Conservation (phyloP, 495 filamentous ascomycete species). For the Aspergillus heteromorphus region DNA sequence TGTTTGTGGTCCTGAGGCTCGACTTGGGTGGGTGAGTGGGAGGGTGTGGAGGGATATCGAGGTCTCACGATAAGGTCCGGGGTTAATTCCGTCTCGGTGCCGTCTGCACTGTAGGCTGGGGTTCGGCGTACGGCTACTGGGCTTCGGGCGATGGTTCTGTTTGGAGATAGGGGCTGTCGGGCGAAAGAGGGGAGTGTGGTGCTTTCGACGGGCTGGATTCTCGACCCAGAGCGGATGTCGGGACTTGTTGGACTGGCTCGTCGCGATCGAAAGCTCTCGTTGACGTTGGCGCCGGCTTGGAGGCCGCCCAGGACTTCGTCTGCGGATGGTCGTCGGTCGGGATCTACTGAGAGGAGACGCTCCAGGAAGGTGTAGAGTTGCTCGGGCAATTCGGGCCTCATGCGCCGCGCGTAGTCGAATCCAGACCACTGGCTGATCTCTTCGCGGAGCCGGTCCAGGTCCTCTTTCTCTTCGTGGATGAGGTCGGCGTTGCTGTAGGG, state of each 20-base stretch:
- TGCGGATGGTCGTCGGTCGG: slow-evolving; percentile 72
- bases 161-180: slow-evolving; percentile 28
- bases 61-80: slow-evolving; percentile 35
- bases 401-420: slow-evolving; percentile 66
- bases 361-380: slow-evolving; percentile 81
- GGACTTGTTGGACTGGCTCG: slow-evolving; percentile 40
- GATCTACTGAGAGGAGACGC: slow-evolving; percentile 71
- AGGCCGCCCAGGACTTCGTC: slow-evolving; percentile 82
- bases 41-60: slow-evolving; percentile 23
- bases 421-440: slow-evolving; percentile 87
- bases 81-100: slow-evolving; percentile 15
- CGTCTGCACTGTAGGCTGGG: slow-evolving; percentile 27
- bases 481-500: slow-evolving; percentile 80
- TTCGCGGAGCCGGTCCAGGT: slow-evolving; percentile 78
- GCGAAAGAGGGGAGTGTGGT: slow-evolving; percentile 22
- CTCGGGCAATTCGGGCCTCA: slow-evolving; percentile 77
- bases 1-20: slow-evolving; percentile 19
- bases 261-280: slow-evolving; percentile 47
- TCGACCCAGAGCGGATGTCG: slow-evolving; percentile 50
- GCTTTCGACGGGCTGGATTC: slow-evolving; percentile 55
- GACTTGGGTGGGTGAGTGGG: slow-evolving; percentile 19
- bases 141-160: slow-evolving; percentile 22
- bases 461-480: slow-evolving; percentile 82
- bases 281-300: slow-evolving; percentile 60
- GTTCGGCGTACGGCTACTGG: slow-evolving; percentile 24